Evolutionary conservation across 164 flowering plant genomes (phyloP).

Genomic region (Akebia trifoliata): DNA sequence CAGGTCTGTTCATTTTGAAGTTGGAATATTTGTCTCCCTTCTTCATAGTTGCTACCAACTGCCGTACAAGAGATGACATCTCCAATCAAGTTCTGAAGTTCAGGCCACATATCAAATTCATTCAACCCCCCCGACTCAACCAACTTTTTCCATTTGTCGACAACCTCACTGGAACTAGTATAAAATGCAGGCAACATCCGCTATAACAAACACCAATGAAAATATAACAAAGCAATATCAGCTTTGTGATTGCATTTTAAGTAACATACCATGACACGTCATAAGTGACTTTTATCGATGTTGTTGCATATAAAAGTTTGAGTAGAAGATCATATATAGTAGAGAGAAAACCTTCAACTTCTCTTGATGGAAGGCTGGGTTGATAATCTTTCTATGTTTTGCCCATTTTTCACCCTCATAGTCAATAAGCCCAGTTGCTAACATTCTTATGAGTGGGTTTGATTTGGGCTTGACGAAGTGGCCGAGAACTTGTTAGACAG

Average conservation of each 20-base stretch:
- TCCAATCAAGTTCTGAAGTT: constrained; percentile 16
- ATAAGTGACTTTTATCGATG: too few species aligned
- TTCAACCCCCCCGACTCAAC: not conserved
- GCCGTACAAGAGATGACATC: constrained; percentile 29
- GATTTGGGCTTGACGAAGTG: not conserved
- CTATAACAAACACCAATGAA: constrained; percentile 11
- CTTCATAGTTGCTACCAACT: constrained; percentile 29
- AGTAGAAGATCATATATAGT: too few species aligned
- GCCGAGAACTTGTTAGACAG: constrained; percentile 4
- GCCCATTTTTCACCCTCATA: constrained; percentile 24
- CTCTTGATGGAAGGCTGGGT: constrained; percentile 25
- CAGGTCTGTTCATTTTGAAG: constrained; percentile 17
- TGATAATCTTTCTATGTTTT: constrained; percentile 22
- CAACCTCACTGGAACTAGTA: constrained; percentile 20
- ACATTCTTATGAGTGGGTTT: too few species aligned
- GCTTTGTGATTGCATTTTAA: not conserved
- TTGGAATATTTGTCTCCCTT: constrained; percentile 20
- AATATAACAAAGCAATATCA: not conserved
- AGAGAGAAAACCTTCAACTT: too few species aligned
- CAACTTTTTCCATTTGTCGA: constrained; percentile 21
- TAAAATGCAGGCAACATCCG: constrained; percentile 17
- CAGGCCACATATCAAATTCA: constrained; percentile 24
- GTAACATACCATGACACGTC: not conserved
- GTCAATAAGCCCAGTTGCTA: not conserved
- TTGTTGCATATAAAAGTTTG: too few species aligned